Evolutionary conservation across 352 stramenopile genomes (phyloP).

Genomic region (Plasmopara viticola): DNA sequence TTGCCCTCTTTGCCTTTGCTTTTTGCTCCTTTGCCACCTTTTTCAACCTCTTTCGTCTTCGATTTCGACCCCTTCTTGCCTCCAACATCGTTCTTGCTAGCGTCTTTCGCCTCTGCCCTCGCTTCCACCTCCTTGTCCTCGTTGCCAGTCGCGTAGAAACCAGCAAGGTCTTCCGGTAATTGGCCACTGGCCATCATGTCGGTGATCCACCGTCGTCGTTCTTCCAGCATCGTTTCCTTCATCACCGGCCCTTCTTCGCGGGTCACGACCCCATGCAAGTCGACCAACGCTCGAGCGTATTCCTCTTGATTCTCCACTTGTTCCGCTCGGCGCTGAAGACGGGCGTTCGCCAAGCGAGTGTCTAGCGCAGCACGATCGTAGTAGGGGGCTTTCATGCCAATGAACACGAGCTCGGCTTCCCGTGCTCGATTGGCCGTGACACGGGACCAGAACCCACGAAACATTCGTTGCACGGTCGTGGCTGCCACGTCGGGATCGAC

Average conservation of each 20-base stretch:
- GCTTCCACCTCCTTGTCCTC: constrained; percentile 25
- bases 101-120: constrained; percentile 43
- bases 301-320: constrained; percentile 89
- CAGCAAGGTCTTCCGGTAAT: constrained; percentile 86
- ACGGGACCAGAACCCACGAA: constrained; percentile 78
- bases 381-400: constrained; percentile 86
- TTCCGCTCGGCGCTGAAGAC: constrained; percentile 82
- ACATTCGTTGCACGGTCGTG: constrained; percentile 87
- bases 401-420: constrained; percentile 86
- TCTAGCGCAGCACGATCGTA: constrained; percentile 59
- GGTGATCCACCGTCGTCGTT: constrained; percentile 90
- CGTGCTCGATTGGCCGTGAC: constrained; percentile 55
- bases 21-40: constrained; percentile 51
- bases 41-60: constrained; percentile 25
- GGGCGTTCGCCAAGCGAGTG: constrained; percentile 67
- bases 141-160: constrained; percentile 75
- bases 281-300: constrained; percentile 83
- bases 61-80: constrained; percentile 42
- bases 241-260: constrained; percentile 91
- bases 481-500: constrained; percentile 91
- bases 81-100: constrained; percentile 13
- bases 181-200: constrained; percentile 81
- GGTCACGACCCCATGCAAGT: constrained; percentile 75
- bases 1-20: constrained; percentile 51
- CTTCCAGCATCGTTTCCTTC: constrained; percentile 88